Base-by-base conservation (phyloP, 2,329 filamentous ascomycete genomes). In the Piedraia hortae region DNA sequence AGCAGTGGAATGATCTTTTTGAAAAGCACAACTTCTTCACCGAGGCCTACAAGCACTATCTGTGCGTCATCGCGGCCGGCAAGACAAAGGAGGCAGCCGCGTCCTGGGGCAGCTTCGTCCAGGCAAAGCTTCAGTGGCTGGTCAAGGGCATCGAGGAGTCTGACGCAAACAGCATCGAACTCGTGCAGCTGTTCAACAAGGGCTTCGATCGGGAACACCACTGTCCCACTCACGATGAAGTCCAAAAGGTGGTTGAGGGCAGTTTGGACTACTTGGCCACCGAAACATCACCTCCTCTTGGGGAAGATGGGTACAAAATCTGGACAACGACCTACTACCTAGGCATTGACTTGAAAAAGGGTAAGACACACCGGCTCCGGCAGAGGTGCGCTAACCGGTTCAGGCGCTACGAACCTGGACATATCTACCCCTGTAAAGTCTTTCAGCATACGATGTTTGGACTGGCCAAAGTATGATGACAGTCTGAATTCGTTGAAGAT, bases 261-360 rank as follows among this genome's bases (percentile, higher is more conserved):
- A 60, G 53, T 19, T 52, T 64, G 16, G 48, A 60, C 17, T 66
- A 55, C 51, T 57, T 68, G 48, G 46, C 61, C 45, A 51, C 53
- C 16, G 51, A 58, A 26, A 58, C 63, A 8, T 54, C 57, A 34
- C 53, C 52, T 14, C 50, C 56, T 26, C 53, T 51, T 6, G 54
- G 50, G 3, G 51, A 61, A 28, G 50, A 54, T 27, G 45, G 48
- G 15, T 46, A 48, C 23, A 56, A 53, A 20, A 48, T 93, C 13
- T 89, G 74, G 42, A 93, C 82, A 0, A 78, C 77, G 12, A 91
- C 80, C 1, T 82, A 80, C 44, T 97, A 93, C 41, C 77, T 97
- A 38, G 85, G 85, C 16, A 56, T 93, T 21, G 71, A 82, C 35
- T 49, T 91, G 24, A 56, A 58, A 16, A 31, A 32, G 25, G 34